These are phyloP conservation scores for Delphinella strobiligena DNA, from an alignment of 2,329 filamentous ascomycete species.

Conservation along the genomic window DNA sequence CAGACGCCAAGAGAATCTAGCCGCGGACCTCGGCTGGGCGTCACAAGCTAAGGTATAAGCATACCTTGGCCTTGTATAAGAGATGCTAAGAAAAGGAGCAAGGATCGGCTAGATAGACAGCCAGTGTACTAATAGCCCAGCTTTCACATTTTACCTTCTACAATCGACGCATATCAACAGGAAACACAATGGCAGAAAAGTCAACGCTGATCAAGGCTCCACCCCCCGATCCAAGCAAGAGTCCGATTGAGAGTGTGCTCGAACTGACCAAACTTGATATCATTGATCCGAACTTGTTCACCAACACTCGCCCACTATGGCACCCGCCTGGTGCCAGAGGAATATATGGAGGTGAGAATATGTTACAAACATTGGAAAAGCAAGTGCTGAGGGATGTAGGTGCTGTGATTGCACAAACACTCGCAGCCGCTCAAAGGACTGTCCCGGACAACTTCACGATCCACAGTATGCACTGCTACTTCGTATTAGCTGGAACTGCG, in stretches of 20 bases:
- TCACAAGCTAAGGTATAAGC: no score
- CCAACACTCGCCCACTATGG: constrained; percentile 85
- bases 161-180: no score
- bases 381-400: constrained; percentile 30
- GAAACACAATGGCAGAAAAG: no score
- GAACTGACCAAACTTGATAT: constrained; percentile 71
- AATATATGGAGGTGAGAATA: constrained; percentile 63
- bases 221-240: constrained; percentile 57
- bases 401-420: constrained; percentile 82
- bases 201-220: constrained; percentile 58
- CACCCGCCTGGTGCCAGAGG: constrained; percentile 84
- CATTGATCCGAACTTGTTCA: constrained; percentile 79
- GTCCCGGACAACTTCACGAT: constrained; percentile 69
- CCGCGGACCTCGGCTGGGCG: no score
- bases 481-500: constrained; percentile 78
- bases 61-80: no score
- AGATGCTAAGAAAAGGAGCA: no score
- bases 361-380: neutral
- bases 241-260: constrained; percentile 78
- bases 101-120: no score
- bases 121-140: no score
- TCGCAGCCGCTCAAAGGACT: constrained; percentile 78
- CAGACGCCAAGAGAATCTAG: no score
- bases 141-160: no score
- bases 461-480: constrained; percentile 99